A percentile compares a stretch with the other conserved stretches of the same genome.
phyloP scores from a whole-genome alignment of 768 basidiomycete species.

The Trametes cubensis region DNA sequence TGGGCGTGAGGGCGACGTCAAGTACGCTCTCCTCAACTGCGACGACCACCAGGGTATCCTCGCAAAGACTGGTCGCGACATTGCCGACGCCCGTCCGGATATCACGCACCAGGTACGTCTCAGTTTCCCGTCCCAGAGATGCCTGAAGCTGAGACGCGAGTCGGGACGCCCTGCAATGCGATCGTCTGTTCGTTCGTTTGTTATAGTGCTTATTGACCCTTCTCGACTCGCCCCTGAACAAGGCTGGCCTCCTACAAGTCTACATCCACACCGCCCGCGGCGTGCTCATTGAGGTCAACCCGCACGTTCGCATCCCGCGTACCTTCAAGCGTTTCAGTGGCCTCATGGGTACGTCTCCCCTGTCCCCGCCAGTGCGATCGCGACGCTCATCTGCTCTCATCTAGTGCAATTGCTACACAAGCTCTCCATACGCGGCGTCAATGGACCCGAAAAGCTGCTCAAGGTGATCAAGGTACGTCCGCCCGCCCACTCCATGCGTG shows the following conservation, averaged over 20 bases:
- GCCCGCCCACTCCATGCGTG: conserved; percentile 9
- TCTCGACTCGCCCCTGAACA: conserved; percentile 97
- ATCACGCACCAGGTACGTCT: conserved; percentile 92
- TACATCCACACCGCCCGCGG: conserved; percentile 98
- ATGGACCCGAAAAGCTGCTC: conserved; percentile 94
- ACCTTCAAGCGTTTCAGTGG: conserved; percentile 99
- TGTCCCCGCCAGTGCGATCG: neutral
- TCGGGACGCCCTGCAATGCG: no score
- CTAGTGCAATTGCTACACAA: conserved; percentile 96
- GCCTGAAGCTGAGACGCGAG: no score
- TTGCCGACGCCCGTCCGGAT: conserved; percentile 98
- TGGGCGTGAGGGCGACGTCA: conserved; percentile 72
- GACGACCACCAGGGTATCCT: conserved; percentile 99
- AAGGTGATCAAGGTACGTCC: conserved; percentile 88
- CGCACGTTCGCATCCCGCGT: conserved; percentile 94
- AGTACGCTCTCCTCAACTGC: conserved; percentile 96
- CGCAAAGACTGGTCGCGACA: conserved; percentile 96
- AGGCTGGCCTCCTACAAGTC: conserved; percentile 93
- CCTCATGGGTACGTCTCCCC: conserved; percentile 77
- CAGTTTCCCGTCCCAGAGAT: neutral
- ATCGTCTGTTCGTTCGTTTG: no score
- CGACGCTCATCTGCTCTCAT: neutral
- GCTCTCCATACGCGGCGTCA: conserved; percentile 92
- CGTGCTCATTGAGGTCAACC: conserved; percentile 97
- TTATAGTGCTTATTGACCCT: conserved; percentile 89